phyloP scores from a whole-genome alignment of 208 protist species.

The Porcisia hertigi region DNA sequence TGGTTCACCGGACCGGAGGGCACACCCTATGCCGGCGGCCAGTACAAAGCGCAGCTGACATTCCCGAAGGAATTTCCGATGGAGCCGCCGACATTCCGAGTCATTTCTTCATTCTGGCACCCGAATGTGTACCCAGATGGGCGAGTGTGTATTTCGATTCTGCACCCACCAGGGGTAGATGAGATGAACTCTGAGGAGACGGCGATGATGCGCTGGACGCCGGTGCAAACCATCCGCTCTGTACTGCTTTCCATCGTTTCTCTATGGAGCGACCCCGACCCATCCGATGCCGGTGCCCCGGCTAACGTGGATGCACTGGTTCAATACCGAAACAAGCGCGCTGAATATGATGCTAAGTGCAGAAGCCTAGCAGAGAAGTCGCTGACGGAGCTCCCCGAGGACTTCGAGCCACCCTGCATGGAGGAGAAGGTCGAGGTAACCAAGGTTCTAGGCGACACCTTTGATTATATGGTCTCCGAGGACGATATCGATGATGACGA shows the following conservation, averaged over 20 bases:
- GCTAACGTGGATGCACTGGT: constrained; percentile 95
- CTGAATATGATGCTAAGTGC: constrained; percentile 63
- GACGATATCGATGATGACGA: constrained; percentile 45
- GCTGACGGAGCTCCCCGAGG: constrained; percentile 81
- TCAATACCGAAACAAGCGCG: constrained; percentile 79
- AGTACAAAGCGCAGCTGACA: constrained; percentile 90
- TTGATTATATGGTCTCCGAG: constrained; percentile 33
- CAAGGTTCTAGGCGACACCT: constrained; percentile 23
- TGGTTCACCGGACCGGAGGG: constrained; percentile 89
- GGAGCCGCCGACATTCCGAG: constrained; percentile 94
- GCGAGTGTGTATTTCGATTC: constrained; percentile 98
- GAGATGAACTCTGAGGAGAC: constrained; percentile 89
- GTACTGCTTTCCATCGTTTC: constrained; percentile 95
- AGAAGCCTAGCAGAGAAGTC: constrained; percentile 84
- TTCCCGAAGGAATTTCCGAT: constrained; percentile 97
- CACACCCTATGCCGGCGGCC: constrained; percentile 86
- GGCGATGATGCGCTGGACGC: constrained; percentile 96
- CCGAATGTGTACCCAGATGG: constrained; percentile 97
- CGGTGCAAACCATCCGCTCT: constrained; percentile 94
- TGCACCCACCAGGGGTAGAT: constrained; percentile 97
- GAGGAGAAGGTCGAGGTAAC: constrained; percentile 61
- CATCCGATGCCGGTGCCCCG: constrained; percentile 89
- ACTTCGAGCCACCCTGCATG: constrained; percentile 76
- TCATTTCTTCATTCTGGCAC: constrained; percentile 97
- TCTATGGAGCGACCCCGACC: constrained; percentile 94